These are phyloP conservation scores for Taiwanofungus camphoratus DNA, from an alignment of 1,284 basidiomycete species.

Conservation along the genomic window DNA sequence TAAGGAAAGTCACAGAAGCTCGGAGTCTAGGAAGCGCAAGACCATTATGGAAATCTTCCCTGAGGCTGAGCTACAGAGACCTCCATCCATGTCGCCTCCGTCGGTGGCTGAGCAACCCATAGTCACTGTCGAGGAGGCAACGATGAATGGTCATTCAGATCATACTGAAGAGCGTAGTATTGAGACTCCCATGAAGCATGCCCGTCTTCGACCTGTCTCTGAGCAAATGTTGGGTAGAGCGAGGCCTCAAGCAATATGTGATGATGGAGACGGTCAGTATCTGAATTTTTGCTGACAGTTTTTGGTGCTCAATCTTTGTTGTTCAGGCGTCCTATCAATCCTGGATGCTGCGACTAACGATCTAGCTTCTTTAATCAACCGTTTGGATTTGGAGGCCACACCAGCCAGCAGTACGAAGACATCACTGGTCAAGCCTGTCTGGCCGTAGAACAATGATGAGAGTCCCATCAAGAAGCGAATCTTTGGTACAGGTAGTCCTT, in stretches of 20 bases:
- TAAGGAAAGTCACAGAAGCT: slow-evolving; percentile 22
- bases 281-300: slow-evolving; percentile 23
- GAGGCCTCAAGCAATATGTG: slow-evolving; percentile 46
- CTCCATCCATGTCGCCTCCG: slow-evolving; percentile 11
- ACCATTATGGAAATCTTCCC: slow-evolving; percentile 30
- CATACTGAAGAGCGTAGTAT: too few species aligned
- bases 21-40: slow-evolving; percentile 24
- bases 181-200: slow-evolving; percentile 47
- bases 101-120: slow-evolving; percentile 29
- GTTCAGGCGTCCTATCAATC: slow-evolving; percentile 53
- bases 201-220: slow-evolving; percentile 51
- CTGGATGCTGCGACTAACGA: slow-evolving; percentile 73
- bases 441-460: slow-evolving; percentile 19
- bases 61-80: slow-evolving; percentile 15
- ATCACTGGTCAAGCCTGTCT: slow-evolving; percentile 34
- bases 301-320: slow-evolving; percentile 5
- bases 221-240: slow-evolving; percentile 52
- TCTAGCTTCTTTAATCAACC: slow-evolving; percentile 66
- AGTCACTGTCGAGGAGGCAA: slow-evolving; percentile 45
- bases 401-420: slow-evolving; percentile 44
- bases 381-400: slow-evolving; percentile 67
- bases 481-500: slow-evolving; percentile 17
- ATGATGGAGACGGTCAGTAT: slow-evolving; percentile 46
- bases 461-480: slow-evolving; percentile 34
- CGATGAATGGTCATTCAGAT: slow-evolving; percentile 40